A percentile compares a stretch with the other conserved stretches of the same genome.
These are phyloP conservation scores for Phytopythium kandeliae DNA, from an alignment of 352 stramenopile genomes.

Conservation along the genomic window DNA sequence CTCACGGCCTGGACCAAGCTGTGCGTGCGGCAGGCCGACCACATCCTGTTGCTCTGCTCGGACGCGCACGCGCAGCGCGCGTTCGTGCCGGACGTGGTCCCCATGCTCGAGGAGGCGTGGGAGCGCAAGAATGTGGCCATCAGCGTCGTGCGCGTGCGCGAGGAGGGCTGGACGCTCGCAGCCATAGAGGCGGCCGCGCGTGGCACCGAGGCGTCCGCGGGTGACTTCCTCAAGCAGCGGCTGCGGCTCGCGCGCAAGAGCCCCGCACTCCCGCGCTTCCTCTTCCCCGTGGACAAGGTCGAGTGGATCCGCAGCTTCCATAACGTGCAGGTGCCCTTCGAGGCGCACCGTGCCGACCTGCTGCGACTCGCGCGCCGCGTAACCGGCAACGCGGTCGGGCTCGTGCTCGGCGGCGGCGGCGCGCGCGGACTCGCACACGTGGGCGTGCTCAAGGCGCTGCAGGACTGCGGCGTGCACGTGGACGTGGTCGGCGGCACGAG, in stretches of 20 bases:
- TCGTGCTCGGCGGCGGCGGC: constrained; percentile 93
- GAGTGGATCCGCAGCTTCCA: constrained; percentile 86
- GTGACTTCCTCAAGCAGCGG: constrained; percentile 48
- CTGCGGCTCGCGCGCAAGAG: constrained; percentile 51
- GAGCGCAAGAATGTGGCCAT: constrained; percentile 67
- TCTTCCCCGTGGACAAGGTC: constrained; percentile 79
- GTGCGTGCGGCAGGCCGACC: constrained; percentile 80
- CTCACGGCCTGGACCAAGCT: constrained; percentile 79
- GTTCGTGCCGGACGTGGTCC: constrained; percentile 68
- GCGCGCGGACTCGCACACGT: constrained; percentile 93
- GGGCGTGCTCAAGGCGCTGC: constrained; percentile 88
- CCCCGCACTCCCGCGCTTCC: constrained; percentile 56
- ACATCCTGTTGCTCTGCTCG: constrained; percentile 77
- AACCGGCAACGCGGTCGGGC: constrained; percentile 88
- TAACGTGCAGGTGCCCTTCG: constrained; percentile 79
- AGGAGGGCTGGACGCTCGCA: constrained; percentile 68
- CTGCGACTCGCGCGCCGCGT: constrained; percentile 87
- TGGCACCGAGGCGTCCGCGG: constrained; percentile 35
- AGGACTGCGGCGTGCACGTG: constrained; percentile 90
- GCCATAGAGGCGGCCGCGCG: constrained; percentile 44
- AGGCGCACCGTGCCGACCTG: constrained; percentile 69
- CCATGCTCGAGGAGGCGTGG: constrained; percentile 62
- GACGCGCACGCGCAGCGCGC: constrained; percentile 59
- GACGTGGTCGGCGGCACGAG: constrained; percentile 94
- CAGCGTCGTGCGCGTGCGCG: constrained; percentile 72